Percentiles rank a stretch among this genome's conserved stretches.
phyloP scores from a whole-genome alignment of 2,329 filamentous ascomycete genomes.

The Calonectria pseudoturangicola region DNA sequence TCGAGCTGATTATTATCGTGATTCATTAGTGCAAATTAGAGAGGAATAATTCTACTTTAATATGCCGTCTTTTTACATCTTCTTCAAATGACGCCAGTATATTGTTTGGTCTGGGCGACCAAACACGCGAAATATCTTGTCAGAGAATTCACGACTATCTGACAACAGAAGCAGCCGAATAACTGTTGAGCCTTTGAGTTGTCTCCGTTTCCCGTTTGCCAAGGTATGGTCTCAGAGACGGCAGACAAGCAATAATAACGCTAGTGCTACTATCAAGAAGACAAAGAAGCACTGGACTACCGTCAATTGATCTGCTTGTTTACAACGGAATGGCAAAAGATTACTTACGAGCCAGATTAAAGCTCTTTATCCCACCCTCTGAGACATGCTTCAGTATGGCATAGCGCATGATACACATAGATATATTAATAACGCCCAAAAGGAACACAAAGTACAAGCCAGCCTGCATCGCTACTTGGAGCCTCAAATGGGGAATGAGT shows the following conservation, averaged over 20 bases:
- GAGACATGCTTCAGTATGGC: neutral
- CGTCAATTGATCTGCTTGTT: neutral
- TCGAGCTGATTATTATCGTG: no score
- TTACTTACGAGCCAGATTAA: neutral
- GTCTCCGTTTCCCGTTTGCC: neutral
- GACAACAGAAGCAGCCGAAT: neutral
- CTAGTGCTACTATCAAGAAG: constrained; percentile 5
- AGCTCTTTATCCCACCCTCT: neutral
- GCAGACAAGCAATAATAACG: constrained; percentile 10
- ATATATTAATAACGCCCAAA: constrained; percentile 5
- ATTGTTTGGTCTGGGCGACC: no score
- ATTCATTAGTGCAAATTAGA: no score
- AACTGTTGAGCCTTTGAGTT: constrained; percentile 1
- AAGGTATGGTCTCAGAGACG: neutral
- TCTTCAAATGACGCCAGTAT: no score
- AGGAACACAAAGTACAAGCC: neutral
- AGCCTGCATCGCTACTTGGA: neutral
- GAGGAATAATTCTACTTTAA: no score
- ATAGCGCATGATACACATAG: constrained; percentile 6
- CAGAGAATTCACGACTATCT: neutral
- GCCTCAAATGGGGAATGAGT: neutral
- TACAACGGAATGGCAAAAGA: no score
- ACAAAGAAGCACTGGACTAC: neutral
- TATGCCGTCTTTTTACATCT: no score
- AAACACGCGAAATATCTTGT: no score